Evolutionary conservation across 805 yeast genomes (phyloP).

Genomic region (Ogataea corticis): DNA sequence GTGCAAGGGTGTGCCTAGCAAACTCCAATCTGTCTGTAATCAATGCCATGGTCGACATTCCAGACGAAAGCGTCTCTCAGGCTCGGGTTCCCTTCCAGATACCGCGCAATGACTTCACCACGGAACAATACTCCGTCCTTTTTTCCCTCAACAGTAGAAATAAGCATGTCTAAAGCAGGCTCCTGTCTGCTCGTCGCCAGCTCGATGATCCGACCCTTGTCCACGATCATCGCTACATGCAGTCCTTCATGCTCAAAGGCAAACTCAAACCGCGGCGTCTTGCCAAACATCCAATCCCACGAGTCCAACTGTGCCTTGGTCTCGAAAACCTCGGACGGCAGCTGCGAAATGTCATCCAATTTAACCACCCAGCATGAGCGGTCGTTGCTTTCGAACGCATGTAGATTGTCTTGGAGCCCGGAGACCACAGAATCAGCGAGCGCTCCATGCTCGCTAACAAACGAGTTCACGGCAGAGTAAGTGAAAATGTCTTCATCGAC

Average conservation of each 20-base stretch:
- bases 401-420: slow-evolving; percentile 18
- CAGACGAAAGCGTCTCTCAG: slow-evolving; percentile 25
- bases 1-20: background rate
- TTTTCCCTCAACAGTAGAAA: slow-evolving; percentile 7
- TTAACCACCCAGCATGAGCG: slow-evolving; percentile 24
- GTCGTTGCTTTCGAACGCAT: slow-evolving; percentile 6
- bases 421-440: slow-evolving; percentile 10
- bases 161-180: slow-evolving; percentile 14
- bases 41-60: slow-evolving; percentile 29
- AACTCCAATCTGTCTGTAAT: slow-evolving; percentile 9
- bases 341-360: slow-evolving; percentile 24
- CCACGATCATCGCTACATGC: slow-evolving; percentile 44
- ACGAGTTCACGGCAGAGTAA: slow-evolving; percentile 42
- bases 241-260: slow-evolving; percentile 36
- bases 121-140: slow-evolving; percentile 19
- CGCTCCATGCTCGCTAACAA: slow-evolving; percentile 28
- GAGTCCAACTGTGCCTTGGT: slow-evolving; percentile 44
- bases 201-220: slow-evolving; percentile 42
- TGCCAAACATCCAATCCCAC: slow-evolving; percentile 78
- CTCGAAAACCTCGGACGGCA: slow-evolving; percentile 41
- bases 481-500: slow-evolving; percentile 48
- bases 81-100: slow-evolving; percentile 12
- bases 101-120: slow-evolving; percentile 17
- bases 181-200: slow-evolving; percentile 17
- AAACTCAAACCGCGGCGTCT: slow-evolving; percentile 73